Evolutionary conservation across 805 yeast species (phyloP).

Genomic region (Teunomyces cretensis): DNA sequence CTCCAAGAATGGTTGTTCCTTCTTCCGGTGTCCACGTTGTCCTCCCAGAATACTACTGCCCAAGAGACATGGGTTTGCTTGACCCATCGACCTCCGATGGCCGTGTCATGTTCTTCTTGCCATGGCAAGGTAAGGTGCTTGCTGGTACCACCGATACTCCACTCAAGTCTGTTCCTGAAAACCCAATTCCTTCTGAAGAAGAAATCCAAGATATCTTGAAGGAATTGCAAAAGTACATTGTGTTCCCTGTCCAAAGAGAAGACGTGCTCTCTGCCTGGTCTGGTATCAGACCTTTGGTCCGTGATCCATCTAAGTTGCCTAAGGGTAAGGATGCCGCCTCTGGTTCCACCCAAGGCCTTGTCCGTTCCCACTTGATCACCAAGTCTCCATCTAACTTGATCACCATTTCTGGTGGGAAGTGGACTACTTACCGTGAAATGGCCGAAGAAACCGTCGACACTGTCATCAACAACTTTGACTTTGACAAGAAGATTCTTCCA

Average conservation of each 20-base stretch:
- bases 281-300: conserved; percentile 92
- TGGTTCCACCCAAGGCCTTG: conserved; percentile 78
- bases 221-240: conserved; percentile 87
- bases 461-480: conserved; percentile 51
- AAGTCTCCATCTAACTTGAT: conserved; percentile 72
- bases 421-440: conserved; percentile 99
- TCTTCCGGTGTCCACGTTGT: conserved; percentile 92
- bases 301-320: conserved; percentile 65
- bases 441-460: conserved; percentile 89
- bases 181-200: conserved; percentile 82
- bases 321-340: conserved; percentile 39
- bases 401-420: conserved; percentile 94
- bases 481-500: conserved; percentile 35
- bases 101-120: conserved; percentile 93
- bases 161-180: conserved; percentile 62
- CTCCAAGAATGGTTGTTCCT: conserved; percentile 86
- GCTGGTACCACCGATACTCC: conserved; percentile 98
- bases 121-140: conserved; percentile 96
- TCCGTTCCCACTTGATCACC: conserved; percentile 82
- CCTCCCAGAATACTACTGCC: conserved; percentile 89
- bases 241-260: conserved; percentile 82
- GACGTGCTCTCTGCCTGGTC: conserved; percentile 96
- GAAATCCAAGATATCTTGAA: conserved; percentile 84
- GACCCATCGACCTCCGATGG: conserved; percentile 95
- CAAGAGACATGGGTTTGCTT: conserved; percentile 79